phyloP scores from a whole-genome alignment of 805 yeast species.

The Isabelozyma heimii region DNA sequence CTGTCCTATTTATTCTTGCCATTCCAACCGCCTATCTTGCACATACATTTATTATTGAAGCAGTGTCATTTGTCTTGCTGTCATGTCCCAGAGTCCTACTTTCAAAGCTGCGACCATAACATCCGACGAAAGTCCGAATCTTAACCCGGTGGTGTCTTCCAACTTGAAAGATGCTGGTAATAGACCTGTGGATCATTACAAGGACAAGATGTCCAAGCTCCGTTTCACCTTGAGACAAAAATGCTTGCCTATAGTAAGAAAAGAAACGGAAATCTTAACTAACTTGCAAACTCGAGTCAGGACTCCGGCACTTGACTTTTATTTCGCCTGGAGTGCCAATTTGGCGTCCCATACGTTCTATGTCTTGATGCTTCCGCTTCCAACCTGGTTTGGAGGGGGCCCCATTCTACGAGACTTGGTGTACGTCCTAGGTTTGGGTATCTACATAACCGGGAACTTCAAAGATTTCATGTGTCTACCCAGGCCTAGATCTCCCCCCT shows the following conservation, averaged over 20 bases:
- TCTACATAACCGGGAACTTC: slow-evolving; percentile 66
- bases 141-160: not conserved
- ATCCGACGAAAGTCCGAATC: not conserved
- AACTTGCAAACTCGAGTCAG: slow-evolving; percentile 54
- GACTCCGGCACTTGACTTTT: slow-evolving; percentile 55
- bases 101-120: not conserved
- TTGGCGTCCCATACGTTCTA: slow-evolving; percentile 93
- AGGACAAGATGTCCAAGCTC: slow-evolving; percentile 49
- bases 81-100: not conserved
- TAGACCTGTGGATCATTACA: slow-evolving; percentile 64
- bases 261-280: slow-evolving; percentile 63
- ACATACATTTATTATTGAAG: too few relatives aligned
- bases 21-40: too few relatives aligned
- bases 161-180: slow-evolving; percentile 66
- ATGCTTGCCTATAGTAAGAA: slow-evolving; percentile 55
- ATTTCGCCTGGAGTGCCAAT: slow-evolving; percentile 84
- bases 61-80: too few relatives aligned
- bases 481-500: slow-evolving; percentile 88
- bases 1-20: not conserved
- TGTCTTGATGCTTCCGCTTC: slow-evolving; percentile 81
- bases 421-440: slow-evolving; percentile 64
- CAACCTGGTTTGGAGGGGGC: slow-evolving; percentile 75
- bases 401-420: slow-evolving; percentile 58
- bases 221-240: slow-evolving; percentile 53
- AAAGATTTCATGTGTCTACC: slow-evolving; percentile 90